These are phyloP conservation scores for Lepidium campestre DNA, from an alignment of 441 rosid species.

Conservation along the genomic window DNA sequence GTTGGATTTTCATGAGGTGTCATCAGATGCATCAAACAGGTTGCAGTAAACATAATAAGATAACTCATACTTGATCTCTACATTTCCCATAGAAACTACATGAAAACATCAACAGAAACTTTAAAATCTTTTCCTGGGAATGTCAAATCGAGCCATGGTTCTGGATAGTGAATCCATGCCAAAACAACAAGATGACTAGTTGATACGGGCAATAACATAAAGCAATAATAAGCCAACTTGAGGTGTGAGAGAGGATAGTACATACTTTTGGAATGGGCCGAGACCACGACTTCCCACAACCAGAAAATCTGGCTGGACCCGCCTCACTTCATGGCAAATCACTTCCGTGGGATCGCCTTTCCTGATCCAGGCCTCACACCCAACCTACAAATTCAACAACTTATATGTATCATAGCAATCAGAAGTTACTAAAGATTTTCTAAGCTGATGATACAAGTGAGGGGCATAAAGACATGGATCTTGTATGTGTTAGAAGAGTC, in stretches of 20 bases:
- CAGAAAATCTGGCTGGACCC: conserved; percentile 78
- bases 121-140: too few relatives aligned
- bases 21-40: too few relatives aligned
- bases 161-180: too few relatives aligned
- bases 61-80: too few relatives aligned
- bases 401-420: background rate
- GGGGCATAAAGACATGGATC: background rate
- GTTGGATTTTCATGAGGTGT: too few relatives aligned
- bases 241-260: background rate
- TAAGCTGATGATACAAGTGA: background rate
- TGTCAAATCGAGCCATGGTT: too few relatives aligned
- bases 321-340: conserved; percentile 79
- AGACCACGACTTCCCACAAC: conserved; percentile 91
- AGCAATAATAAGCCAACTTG: background rate
- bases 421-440: background rate
- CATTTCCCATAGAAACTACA: too few relatives aligned
- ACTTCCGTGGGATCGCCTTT: conserved; percentile 82
- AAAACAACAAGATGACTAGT: background rate
- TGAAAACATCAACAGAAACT: too few relatives aligned
- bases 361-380: conserved; percentile 85
- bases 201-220: background rate
- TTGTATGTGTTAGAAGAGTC: background rate
- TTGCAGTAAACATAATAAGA: too few relatives aligned
- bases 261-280: conserved; percentile 87
- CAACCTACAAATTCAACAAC: conserved; percentile 44